These are phyloP conservation scores for Fusarium pseudograminearum DNA, from an alignment of 2,329 filamentous ascomycete genomes.

Conservation along the genomic window DNA sequence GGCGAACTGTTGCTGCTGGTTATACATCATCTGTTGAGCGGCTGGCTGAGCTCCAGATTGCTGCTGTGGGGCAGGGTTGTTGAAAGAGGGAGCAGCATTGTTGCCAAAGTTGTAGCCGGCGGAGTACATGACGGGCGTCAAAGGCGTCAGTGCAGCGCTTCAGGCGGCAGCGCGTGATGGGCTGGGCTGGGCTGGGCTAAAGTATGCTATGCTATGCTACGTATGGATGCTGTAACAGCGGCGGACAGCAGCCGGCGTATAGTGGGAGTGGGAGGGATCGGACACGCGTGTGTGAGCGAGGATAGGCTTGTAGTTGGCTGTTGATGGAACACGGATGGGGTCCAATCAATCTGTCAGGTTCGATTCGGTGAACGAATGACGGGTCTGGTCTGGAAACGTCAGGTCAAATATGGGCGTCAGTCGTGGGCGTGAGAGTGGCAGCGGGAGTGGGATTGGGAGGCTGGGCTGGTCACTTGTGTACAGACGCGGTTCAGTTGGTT, in stretches of 20 bases:
- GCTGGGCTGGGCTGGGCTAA: slow-evolving; percentile 10
- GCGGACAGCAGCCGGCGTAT: slow-evolving; percentile 24
- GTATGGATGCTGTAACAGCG: slow-evolving; percentile 22
- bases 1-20: slow-evolving; percentile 66
- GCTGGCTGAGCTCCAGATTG: slow-evolving; percentile 56
- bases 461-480: slow-evolving; percentile 44
- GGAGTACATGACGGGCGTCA: slow-evolving; percentile 61
- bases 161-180: slow-evolving; percentile 34
- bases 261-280: slow-evolving; percentile 15
- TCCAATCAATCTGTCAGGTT: slow-evolving; percentile 23
- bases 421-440: slow-evolving; percentile 27
- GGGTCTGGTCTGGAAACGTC: slow-evolving; percentile 5
- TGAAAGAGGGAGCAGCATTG: slow-evolving; percentile 65
- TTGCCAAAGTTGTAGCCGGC: slow-evolving; percentile 67
- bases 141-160: slow-evolving; percentile 41
- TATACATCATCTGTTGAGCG: slow-evolving; percentile 70
- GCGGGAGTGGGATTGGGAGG: slow-evolving; percentile 30
- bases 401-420: slow-evolving; percentile 18
- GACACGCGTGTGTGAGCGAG: slow-evolving; percentile 31
- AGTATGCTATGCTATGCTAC: slow-evolving; percentile 2
- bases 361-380: slow-evolving; percentile 23
- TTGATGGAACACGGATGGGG: slow-evolving; percentile 36
- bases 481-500: slow-evolving; percentile 45
- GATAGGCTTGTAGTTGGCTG: slow-evolving; percentile 40
- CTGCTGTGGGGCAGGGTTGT: slow-evolving; percentile 57